phyloP scores from a whole-genome alignment of 352 stramenopile genomes.

The Blastocystis hominis region DNA sequence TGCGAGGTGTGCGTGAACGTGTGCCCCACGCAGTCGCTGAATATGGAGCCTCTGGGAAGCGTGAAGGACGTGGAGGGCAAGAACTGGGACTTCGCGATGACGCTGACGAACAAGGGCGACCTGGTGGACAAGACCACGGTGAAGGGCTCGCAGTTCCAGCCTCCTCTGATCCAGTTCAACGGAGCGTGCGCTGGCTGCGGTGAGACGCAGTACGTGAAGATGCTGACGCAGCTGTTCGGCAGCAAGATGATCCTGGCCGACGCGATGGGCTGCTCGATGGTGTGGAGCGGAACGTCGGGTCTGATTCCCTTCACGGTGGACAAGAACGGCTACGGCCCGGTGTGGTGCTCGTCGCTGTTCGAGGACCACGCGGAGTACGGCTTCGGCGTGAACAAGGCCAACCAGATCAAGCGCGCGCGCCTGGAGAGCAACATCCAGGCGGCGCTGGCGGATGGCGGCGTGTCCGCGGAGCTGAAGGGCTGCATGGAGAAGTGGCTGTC shows the following conservation, averaged over 20 bases:
- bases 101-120: too few relatives aligned
- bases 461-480: constrained; percentile 62
- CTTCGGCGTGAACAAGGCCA: constrained; percentile 59
- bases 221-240: constrained; percentile 68
- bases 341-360: constrained; percentile 65
- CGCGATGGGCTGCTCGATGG: constrained; percentile 65
- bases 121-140: too few relatives aligned
- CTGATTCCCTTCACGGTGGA: constrained; percentile 62
- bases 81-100: too few relatives aligned
- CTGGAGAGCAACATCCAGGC: constrained; percentile 63
- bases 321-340: constrained; percentile 60
- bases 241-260: constrained; percentile 68
- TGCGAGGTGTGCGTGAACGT: too few relatives aligned
- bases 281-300: constrained; percentile 63
- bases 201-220: constrained; percentile 66
- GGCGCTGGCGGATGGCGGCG: not conserved
- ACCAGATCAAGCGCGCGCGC: constrained; percentile 62
- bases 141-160: constrained; percentile 67
- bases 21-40: constrained; percentile 65
- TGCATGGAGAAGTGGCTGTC: constrained; percentile 68
- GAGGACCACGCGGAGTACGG: too few relatives aligned
- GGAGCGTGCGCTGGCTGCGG: constrained; percentile 66
- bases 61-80: constrained; percentile 61
- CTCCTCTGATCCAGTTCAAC: constrained; percentile 65
- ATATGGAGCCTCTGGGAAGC: constrained; percentile 63